Conservation (phyloP, 2,329 filamentous ascomycete species). For the Exophiala aquamarina region DNA sequence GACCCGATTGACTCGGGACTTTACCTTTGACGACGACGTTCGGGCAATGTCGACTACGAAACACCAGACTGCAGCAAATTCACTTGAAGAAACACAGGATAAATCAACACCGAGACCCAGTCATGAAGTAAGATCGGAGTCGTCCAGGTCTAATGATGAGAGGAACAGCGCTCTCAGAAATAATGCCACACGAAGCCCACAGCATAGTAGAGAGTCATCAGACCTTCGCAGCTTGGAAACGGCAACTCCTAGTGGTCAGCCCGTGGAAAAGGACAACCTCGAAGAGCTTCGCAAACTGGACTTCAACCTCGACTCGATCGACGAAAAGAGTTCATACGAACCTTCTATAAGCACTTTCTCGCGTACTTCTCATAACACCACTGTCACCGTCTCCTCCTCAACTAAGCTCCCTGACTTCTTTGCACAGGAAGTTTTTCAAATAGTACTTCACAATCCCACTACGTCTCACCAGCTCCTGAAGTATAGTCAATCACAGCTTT, state of each 20-base stretch:
- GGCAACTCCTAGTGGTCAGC: no score
- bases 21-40: constrained; percentile 2
- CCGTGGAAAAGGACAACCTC: neutral
- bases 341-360: constrained; percentile 10
- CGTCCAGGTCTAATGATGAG: neutral
- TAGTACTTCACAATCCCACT: constrained; percentile 51
- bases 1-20: constrained; percentile 2
- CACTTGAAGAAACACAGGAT: no score
- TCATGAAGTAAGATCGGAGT: neutral
- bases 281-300: constrained; percentile 19
- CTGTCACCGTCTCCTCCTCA: constrained; percentile 9
- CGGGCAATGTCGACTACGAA: no score
- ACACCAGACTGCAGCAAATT: no score
- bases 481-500: constrained; percentile 51
- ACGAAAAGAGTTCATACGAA: constrained; percentile 12
- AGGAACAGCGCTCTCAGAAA: neutral
- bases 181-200: neutral
- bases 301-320: constrained; percentile 15
- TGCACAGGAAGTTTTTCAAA: constrained; percentile 50
- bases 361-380: constrained; percentile 10
- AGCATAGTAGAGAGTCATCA: neutral
- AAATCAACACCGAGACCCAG: neutral
- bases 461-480: constrained; percentile 49
- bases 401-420: constrained; percentile 45
- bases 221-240: constrained; percentile 1